These are phyloP conservation scores for Massariosphaeria phaeospora DNA, from an alignment of 495 filamentous ascomycete species.

Conservation along the genomic window DNA sequence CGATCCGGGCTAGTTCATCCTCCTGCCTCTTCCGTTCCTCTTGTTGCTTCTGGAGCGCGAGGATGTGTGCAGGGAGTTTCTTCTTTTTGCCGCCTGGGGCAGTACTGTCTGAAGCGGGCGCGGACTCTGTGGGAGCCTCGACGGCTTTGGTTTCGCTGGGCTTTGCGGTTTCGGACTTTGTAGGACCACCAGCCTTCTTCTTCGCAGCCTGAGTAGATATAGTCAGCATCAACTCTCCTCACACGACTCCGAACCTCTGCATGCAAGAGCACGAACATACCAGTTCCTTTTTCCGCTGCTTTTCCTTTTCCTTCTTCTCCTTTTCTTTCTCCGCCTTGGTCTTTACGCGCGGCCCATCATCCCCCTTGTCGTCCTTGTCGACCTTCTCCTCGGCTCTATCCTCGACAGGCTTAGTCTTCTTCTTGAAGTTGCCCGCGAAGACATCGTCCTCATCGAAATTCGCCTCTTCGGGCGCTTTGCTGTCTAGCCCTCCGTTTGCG, in stretches of 20 bases:
- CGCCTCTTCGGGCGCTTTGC: conserved; percentile 79
- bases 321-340: conserved; percentile 97
- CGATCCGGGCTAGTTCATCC: conserved; percentile 65
- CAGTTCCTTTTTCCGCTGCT: conserved; percentile 89
- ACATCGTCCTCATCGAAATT: conserved; percentile 72
- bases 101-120: conserved; percentile 11
- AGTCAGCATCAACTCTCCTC: too few relatives aligned
- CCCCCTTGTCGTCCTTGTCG: conserved; percentile 51
- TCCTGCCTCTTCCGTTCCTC: conserved; percentile 67
- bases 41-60: conserved; percentile 85
- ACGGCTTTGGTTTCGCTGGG: conserved; percentile 45
- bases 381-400: conserved; percentile 42
- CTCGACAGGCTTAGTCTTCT: conserved; percentile 51
- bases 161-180: conserved; percentile 40
- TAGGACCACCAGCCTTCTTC: conserved; percentile 55
- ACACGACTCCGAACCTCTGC: background rate
- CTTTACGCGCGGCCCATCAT: conserved; percentile 64
- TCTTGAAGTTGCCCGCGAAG: conserved; percentile 64
- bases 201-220: conserved; percentile 62
- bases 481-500: conserved; percentile 45
- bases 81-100: conserved; percentile 71
- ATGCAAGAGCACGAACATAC: conserved; percentile 32
- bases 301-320: conserved; percentile 88
- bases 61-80: conserved; percentile 77
- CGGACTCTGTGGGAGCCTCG: conserved; percentile 4